These are phyloP conservation scores for Daldinia concentrica DNA, from an alignment of 495 filamentous ascomycete genomes.

Conservation along the genomic window DNA sequence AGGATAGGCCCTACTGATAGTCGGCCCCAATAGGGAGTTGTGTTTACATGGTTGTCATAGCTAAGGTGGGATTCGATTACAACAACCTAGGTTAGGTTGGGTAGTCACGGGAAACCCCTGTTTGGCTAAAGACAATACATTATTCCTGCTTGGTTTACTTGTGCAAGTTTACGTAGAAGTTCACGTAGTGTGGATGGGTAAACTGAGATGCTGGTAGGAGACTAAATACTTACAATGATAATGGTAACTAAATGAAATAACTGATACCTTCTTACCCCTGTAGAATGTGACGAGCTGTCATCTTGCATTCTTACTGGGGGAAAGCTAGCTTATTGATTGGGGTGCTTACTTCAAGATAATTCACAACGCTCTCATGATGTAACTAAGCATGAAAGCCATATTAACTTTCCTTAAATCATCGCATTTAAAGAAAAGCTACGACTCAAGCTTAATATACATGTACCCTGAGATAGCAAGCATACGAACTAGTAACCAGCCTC, in stretches of 20 bases:
- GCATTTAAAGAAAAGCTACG: not conserved
- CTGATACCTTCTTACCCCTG: no score
- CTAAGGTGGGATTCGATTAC: not conserved
- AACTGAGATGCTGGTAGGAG: not conserved
- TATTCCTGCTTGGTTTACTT: not conserved
- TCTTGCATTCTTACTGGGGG: no score
- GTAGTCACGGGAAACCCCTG: not conserved
- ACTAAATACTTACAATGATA: not conserved
- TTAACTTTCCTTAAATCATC: not conserved
- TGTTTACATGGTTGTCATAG: not conserved
- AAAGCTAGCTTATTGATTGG: no score
- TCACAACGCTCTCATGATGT: not conserved
- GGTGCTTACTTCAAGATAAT: not conserved
- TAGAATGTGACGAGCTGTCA: no score
- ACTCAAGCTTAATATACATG: not conserved
- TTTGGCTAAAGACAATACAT: not conserved
- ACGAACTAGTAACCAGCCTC: not conserved
- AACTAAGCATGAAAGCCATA: not conserved
- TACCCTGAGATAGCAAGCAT: not conserved
- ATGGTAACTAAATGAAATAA: not conserved
- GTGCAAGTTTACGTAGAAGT: not conserved
- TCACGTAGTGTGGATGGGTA: not conserved
- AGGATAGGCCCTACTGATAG: not conserved
- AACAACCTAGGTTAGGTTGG: not conserved
- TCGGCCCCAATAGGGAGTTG: not conserved